phyloP scores from a whole-genome alignment of 306 rosid genomes.

The Cicer arietinum region DNA sequence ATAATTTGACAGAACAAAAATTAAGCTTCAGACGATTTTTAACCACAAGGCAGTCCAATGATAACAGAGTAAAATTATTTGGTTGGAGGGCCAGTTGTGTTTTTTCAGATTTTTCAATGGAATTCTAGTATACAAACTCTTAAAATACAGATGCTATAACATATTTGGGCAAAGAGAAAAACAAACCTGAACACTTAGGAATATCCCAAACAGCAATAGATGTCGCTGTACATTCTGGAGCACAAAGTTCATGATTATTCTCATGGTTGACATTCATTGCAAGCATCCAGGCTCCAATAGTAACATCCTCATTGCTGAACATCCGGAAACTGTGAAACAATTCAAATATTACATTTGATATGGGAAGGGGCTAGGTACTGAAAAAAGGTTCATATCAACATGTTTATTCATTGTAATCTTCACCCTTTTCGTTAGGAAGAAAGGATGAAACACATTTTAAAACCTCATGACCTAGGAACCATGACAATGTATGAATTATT shows the following conservation, averaged over 20 bases:
- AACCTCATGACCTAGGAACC: not conserved
- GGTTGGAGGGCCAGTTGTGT: not conserved
- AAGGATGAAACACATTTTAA: slow-evolving; percentile 3
- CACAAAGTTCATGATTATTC: slow-evolving; percentile 74
- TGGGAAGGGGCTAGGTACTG: slow-evolving; percentile 5
- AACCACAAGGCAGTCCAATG: not conserved
- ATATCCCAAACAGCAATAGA: slow-evolving; percentile 98
- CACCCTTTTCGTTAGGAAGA: slow-evolving; percentile 6
- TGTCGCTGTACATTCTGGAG: slow-evolving; percentile 66
- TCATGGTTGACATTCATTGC: slow-evolving; percentile 98
- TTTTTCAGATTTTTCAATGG: not conserved
- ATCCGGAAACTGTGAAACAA: slow-evolving; percentile 79
- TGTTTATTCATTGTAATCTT: slow-evolving; percentile 7
- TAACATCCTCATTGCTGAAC: slow-evolving; percentile 99
- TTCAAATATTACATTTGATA: not conserved
- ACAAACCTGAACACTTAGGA: slow-evolving; percentile 96
- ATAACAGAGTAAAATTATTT: not conserved
- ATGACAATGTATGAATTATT: slow-evolving; percentile 4
- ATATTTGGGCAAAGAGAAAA: slow-evolving; percentile 34
- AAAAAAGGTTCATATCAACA: not conserved
- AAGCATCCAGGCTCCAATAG: slow-evolving; percentile 99
- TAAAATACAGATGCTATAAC: slow-evolving; percentile 3
- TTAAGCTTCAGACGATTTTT: slow-evolving; percentile 10
- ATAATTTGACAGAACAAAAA: not conserved
- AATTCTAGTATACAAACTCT: slow-evolving; percentile 19